phyloP scores from a whole-genome alignment of 1,139 yeast genomes.

The Arxiozyma heterogenica region DNA sequence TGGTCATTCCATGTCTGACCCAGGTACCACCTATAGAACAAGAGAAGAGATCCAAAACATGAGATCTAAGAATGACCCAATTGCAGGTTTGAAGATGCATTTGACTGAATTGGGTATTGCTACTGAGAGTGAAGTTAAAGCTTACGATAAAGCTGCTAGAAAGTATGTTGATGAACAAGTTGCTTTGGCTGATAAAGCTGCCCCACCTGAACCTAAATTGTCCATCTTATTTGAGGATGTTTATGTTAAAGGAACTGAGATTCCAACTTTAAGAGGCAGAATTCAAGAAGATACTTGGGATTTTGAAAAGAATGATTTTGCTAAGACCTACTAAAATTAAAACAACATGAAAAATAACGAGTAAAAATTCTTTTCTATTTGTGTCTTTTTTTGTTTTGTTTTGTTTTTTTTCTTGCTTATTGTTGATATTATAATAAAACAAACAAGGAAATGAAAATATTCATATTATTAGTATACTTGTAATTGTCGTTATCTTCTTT shows the following conservation, averaged over 20 bases:
- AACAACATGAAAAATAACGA: too few species aligned
- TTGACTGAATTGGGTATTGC: conserved; percentile 77
- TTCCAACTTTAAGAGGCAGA: conserved; percentile 92
- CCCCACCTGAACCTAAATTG: conserved; percentile 94
- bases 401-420: too few species aligned
- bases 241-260: conserved; percentile 89
- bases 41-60: conserved; percentile 99
- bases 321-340: conserved; percentile 9
- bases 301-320: conserved; percentile 65
- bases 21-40: conserved; percentile 99
- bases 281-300: conserved; percentile 90
- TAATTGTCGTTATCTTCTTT: background rate
- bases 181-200: conserved; percentile 85
- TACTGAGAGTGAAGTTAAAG: conserved; percentile 86
- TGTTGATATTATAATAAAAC: too few species aligned
- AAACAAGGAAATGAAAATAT: too few species aligned
- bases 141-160: conserved; percentile 93
- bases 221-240: conserved; percentile 93
- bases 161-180: conserved; percentile 90
- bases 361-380: too few species aligned
- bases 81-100: conserved; percentile 87
- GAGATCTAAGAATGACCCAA: conserved; percentile 97
- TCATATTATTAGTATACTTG: background rate
- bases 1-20: conserved; percentile 99
- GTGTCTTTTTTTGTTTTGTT: background rate